Evolutionary conservation across 345 rosid species (phyloP).

Genomic region (Heritiera fomes): DNA sequence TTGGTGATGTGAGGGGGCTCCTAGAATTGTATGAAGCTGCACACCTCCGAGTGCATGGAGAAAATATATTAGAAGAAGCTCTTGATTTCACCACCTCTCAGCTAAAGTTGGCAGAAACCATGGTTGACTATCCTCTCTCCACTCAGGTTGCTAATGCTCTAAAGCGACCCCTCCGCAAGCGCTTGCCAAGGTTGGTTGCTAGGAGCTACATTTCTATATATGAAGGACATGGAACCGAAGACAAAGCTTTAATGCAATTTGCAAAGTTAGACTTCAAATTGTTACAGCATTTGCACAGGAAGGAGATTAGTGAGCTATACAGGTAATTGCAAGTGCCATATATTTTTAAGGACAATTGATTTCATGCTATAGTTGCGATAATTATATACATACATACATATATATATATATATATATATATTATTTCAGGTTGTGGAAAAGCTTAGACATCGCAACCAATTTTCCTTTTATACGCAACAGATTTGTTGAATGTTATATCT

Average conservation of each 20-base stretch:
- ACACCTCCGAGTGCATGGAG: slow-evolving; percentile 26
- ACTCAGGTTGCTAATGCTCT: slow-evolving; percentile 22
- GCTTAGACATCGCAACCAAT: slow-evolving; percentile 20
- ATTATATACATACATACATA: too few relatives aligned
- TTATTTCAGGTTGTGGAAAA: slow-evolving; percentile 31
- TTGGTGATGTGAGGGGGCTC: slow-evolving; percentile 8
- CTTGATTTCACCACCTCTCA: slow-evolving; percentile 11
- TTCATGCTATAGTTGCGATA: neutral
- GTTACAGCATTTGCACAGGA: slow-evolving; percentile 23
- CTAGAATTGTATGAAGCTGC: slow-evolving; percentile 29
- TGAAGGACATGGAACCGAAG: neutral
- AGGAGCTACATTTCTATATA: slow-evolving; percentile 30
- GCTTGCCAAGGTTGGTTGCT: slow-evolving; percentile 28
- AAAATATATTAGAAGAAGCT: slow-evolving; percentile 29
- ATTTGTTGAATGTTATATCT: slow-evolving; percentile 2
- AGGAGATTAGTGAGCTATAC: slow-evolving; percentile 23
- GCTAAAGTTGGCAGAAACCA: neutral
- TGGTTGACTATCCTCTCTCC: neutral
- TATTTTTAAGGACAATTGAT: neutral
- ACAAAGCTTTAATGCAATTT: slow-evolving; percentile 19
- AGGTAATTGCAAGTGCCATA: neutral
- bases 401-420: too few relatives aligned
- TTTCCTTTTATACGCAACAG: slow-evolving; percentile 12
- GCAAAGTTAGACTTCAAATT: slow-evolving; percentile 42
- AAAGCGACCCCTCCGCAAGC: slow-evolving; percentile 22